Evolutionary conservation across 345 rosid species (phyloP).

Genomic region (Garcia nutans): DNA sequence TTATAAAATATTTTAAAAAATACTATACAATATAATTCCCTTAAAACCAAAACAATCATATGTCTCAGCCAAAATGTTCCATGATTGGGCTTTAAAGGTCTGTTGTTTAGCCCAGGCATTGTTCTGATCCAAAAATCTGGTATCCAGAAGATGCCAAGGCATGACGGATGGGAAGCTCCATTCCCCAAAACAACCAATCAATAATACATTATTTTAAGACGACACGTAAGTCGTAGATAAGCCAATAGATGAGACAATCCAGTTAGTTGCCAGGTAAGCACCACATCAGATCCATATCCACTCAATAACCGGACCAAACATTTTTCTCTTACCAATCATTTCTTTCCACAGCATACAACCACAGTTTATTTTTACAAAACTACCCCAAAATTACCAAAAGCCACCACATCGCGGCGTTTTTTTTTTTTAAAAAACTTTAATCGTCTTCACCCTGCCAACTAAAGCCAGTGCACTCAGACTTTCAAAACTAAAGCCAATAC

Average conservation of each 20-base stretch:
- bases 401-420: background rate
- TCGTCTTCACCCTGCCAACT: background rate
- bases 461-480: background rate
- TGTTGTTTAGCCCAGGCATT: background rate
- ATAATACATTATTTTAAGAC: background rate
- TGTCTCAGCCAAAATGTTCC: too few species aligned
- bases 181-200: too few species aligned
- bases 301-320: background rate
- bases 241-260: background rate
- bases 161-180: too few species aligned
- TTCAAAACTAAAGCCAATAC: background rate
- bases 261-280: slow-evolving; percentile 4
- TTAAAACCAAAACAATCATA: too few species aligned
- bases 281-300: slow-evolving; percentile 17
- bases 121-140: too few species aligned
- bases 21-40: too few species aligned
- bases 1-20: too few species aligned
- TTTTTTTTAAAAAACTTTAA: background rate
- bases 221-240: too few species aligned
- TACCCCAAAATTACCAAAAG: slow-evolving; percentile 14
- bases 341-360: background rate
- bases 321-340: background rate
- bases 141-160: too few species aligned
- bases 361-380: background rate
- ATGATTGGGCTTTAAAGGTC: background rate